Conservation (phyloP, 805 yeast species). For the Kregervanrija fluxuum region DNA sequence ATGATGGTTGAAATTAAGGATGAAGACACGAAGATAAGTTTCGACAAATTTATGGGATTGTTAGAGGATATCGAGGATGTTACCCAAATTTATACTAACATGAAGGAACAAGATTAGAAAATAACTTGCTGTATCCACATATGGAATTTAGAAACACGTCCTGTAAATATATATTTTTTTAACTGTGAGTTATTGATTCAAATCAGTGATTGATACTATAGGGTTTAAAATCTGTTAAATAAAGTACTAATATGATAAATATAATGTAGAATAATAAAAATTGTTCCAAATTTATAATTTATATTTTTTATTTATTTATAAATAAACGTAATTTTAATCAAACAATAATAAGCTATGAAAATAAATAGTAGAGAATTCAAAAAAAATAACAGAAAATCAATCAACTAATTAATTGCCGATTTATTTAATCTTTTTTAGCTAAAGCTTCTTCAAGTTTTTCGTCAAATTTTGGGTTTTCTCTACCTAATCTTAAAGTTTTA, state of each 20-base stretch:
- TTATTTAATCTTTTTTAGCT: constrained; percentile 18
- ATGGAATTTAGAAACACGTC: background rate
- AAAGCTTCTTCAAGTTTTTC: constrained; percentile 31
- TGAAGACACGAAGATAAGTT: constrained; percentile 43
- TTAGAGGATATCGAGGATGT: constrained; percentile 83
- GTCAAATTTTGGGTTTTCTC: constrained; percentile 37
- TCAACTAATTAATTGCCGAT: background rate
- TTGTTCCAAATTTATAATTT: background rate
- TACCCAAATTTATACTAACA: constrained; percentile 69
- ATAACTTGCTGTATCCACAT: background rate
- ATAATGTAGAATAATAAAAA: background rate
- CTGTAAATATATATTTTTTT: background rate
- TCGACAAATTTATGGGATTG: constrained; percentile 48
- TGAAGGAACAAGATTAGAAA: constrained; percentile 29
- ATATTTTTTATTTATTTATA: background rate
- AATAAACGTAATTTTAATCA: too few relatives aligned
- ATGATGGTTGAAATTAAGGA: constrained; percentile 46
- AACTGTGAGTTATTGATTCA: too few relatives aligned
- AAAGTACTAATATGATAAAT: too few relatives aligned
- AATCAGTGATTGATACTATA: too few relatives aligned
- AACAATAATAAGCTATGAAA: background rate
- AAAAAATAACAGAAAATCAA: background rate
- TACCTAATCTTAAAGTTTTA: constrained; percentile 40
- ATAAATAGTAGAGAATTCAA: background rate
- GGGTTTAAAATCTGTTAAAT: too few relatives aligned